Evolutionary conservation across 2,329 filamentous ascomycete species (phyloP).

Genomic region (Tothia fuscella): DNA sequence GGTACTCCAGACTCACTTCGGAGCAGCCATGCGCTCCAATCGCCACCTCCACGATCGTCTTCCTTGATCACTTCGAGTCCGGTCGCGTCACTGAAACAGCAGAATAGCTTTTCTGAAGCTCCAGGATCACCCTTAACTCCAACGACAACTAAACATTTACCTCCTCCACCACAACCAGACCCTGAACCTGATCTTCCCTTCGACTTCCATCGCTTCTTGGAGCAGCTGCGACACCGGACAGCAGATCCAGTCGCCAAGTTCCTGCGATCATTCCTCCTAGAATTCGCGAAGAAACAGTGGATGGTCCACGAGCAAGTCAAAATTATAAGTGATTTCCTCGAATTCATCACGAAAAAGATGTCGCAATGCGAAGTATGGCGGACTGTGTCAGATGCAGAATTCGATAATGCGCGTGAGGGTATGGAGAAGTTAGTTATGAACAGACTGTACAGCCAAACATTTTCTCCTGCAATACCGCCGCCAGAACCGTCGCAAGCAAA

Average conservation of each 20-base stretch:
- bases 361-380: constrained; percentile 92
- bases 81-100: constrained; percentile 17
- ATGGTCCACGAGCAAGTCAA: constrained; percentile 99
- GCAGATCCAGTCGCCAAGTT: constrained; percentile 97
- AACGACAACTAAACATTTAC: constrained; percentile 17
- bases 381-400: constrained; percentile 89
- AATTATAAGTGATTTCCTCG: constrained; percentile 90
- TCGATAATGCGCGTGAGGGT: constrained; percentile 93
- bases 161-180: constrained; percentile 41
- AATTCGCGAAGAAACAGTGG: constrained; percentile 97
- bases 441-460: constrained; percentile 85
- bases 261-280: constrained; percentile 81
- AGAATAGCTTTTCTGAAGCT: constrained; percentile 17
- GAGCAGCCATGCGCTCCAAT: neutral
- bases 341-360: constrained; percentile 98
- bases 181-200: constrained; percentile 76
- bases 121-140: constrained; percentile 16
- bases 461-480: constrained; percentile 82
- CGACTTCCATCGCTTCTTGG: constrained; percentile 93
- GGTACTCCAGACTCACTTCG: constrained; percentile 20
- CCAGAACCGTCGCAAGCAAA: constrained; percentile 62
- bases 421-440: constrained; percentile 99
- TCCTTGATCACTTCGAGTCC: constrained; percentile 21
- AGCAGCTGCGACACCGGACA: constrained; percentile 89
- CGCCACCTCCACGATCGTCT: constrained; percentile 23